A percentile compares a stretch with the other conserved stretches of the same genome.
Evolutionary conservation across 192 early-diverging fungal genomes (phyloP).

Genomic region (Pilobolus umbonatus): DNA sequence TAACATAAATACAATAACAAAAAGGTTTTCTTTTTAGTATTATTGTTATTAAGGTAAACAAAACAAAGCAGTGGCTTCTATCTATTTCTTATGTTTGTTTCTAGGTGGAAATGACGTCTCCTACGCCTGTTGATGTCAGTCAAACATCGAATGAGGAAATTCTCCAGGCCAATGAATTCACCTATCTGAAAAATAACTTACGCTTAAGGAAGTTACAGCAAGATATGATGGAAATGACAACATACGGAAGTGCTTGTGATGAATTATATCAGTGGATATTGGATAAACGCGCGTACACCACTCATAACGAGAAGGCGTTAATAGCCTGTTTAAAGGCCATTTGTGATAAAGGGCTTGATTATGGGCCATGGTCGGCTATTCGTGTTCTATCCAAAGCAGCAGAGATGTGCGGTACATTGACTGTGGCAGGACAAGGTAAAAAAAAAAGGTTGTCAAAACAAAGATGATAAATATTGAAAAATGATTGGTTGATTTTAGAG

Average conservation of each 20-base stretch:
- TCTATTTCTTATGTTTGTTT: too few species aligned
- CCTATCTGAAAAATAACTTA: background rate
- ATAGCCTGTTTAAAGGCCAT: background rate
- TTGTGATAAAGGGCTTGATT: conserved; percentile 3
- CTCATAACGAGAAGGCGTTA: background rate
- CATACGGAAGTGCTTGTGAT: conserved; percentile 13
- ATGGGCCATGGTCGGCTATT: conserved; percentile 10
- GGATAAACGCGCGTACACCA: background rate
- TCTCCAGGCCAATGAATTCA: too few species aligned
- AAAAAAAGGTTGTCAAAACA: background rate
- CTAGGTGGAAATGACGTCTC: too few species aligned
- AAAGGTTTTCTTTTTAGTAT: too few species aligned
- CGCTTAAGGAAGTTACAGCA: conserved; percentile 6
- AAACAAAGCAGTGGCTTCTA: background rate
- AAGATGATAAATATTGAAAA: background rate
- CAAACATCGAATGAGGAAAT: too few species aligned
- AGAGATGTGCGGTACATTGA: background rate
- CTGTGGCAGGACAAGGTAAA: background rate
- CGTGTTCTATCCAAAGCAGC: background rate
- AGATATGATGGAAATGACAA: conserved; percentile 6
- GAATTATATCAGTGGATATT: conserved; percentile 6
- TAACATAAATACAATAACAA: too few species aligned
- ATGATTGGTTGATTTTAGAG: too few species aligned
- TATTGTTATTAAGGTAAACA: too few species aligned
- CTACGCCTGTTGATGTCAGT: too few species aligned